Percentiles rank a stretch among this genome's conserved stretches.
Conservation (phyloP, 306 rosid genomes). For the Prunus salicina region DNA sequence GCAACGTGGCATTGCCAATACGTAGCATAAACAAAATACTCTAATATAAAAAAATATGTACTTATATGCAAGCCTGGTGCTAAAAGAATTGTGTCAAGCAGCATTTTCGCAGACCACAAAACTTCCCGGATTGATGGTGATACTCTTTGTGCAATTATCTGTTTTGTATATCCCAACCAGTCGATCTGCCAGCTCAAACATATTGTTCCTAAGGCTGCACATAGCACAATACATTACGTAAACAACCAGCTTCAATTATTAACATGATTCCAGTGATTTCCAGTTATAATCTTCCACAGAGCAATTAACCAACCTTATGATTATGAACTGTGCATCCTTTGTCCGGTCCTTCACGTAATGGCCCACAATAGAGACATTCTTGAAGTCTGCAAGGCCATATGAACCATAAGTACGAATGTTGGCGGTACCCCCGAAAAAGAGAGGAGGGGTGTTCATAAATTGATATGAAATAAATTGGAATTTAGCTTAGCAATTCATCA, state of each 20-base stretch:
- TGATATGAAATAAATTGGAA: neutral
- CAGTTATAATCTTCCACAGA: neutral
- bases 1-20: too few relatives aligned
- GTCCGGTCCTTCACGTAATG: constrained; percentile 95
- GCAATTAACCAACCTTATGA: constrained; percentile 62
- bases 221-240: constrained; percentile 11
- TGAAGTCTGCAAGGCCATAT: constrained; percentile 62
- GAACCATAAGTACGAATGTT: constrained; percentile 17
- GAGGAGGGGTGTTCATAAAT: neutral
- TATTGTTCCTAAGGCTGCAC: constrained; percentile 86
- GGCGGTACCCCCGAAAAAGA: neutral
- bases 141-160: constrained; percentile 94
- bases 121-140: constrained; percentile 77
- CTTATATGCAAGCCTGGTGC: too few relatives aligned
- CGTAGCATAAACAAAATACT: too few relatives aligned
- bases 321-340: constrained; percentile 85
- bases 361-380: constrained; percentile 90
- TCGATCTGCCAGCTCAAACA: constrained; percentile 97
- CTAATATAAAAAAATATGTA: too few relatives aligned
- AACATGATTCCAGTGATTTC: neutral
- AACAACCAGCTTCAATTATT: neutral
- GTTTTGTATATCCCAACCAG: constrained; percentile 93
- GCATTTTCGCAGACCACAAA: constrained; percentile 69
- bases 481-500: neutral
- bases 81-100: constrained; percentile 36